Evolutionary conservation across 345 rosid species (phyloP).

Genomic region (Bruguiera parviflora): DNA sequence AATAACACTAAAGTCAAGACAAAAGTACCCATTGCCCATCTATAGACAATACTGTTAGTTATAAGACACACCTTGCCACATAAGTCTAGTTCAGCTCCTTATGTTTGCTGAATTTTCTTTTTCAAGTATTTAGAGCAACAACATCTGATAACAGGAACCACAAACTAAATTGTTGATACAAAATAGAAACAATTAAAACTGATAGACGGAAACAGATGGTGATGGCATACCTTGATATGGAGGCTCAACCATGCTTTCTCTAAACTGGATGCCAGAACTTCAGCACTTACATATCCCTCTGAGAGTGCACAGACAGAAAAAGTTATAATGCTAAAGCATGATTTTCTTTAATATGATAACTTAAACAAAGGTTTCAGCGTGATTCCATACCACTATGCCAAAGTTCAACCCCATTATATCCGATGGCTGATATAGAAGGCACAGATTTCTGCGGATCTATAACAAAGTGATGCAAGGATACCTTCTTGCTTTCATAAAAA

Average conservation of each 20-base stretch:
- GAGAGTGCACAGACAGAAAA: slow-evolving; percentile 22
- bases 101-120: background rate
- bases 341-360: background rate
- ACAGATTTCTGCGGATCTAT: slow-evolving; percentile 68
- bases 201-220: too few species aligned
- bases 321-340: slow-evolving; percentile 2
- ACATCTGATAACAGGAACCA: background rate
- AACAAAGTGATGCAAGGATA: slow-evolving; percentile 58
- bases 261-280: slow-evolving; percentile 60
- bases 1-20: background rate
- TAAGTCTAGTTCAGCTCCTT: background rate
- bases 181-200: background rate
- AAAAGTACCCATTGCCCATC: background rate
- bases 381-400: slow-evolving; percentile 65
- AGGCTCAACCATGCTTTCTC: slow-evolving; percentile 83
- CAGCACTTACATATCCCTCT: slow-evolving; percentile 78
- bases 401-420: slow-evolving; percentile 74
- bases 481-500: slow-evolving; percentile 4
- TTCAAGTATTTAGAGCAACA: background rate
- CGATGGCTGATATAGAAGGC: slow-evolving; percentile 79
- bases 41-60: background rate
- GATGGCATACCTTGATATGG: slow-evolving; percentile 61
- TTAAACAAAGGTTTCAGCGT: background rate
- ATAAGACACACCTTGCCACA: background rate
- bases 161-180: background rate